These are phyloP conservation scores for Fusarium devonianum DNA, from an alignment of 2,329 filamentous ascomycete genomes.

Conservation along the genomic window DNA sequence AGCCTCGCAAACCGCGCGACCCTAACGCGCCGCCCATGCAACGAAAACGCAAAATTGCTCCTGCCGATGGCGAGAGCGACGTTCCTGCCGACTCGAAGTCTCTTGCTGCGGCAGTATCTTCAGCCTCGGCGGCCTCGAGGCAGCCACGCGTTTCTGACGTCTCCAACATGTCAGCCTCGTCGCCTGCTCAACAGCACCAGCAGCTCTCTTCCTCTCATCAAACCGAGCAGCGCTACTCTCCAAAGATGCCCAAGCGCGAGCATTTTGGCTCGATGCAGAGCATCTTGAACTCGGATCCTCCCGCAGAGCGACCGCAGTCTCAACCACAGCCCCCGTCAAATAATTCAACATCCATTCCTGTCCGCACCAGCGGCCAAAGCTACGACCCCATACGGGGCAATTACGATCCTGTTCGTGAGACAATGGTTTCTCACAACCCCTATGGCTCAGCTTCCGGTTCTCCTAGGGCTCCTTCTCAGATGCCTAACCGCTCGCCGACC, in stretches of 20 bases:
- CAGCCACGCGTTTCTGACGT: slow-evolving; percentile 37
- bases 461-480: slow-evolving; percentile 53
- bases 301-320: slow-evolving; percentile 35
- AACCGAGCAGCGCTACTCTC: slow-evolving; percentile 48
- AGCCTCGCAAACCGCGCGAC: slow-evolving; percentile 64
- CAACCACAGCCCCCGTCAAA: slow-evolving; percentile 41
- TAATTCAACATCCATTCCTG: slow-evolving; percentile 54
- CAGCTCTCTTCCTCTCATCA: slow-evolving; percentile 38
- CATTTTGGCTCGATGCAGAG: slow-evolving; percentile 61
- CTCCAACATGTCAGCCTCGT: slow-evolving; percentile 37
- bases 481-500: slow-evolving; percentile 71
- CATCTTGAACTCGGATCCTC: slow-evolving; percentile 61
- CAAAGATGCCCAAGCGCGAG: slow-evolving; percentile 61
- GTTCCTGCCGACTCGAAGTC: slow-evolving; percentile 47
- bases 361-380: slow-evolving; percentile 76
- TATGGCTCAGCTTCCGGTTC: slow-evolving; percentile 56
- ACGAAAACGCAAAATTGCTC: slow-evolving; percentile 62
- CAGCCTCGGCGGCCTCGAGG: slow-evolving; percentile 32
- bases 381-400: slow-evolving; percentile 91
- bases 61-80: slow-evolving; percentile 50
- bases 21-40: slow-evolving; percentile 63
- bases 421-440: slow-evolving; percentile 62
- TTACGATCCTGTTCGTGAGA: slow-evolving; percentile 70
- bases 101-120: slow-evolving; percentile 42
- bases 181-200: slow-evolving; percentile 43